A percentile compares a stretch with the other conserved stretches of the same genome.
phyloP scores from a whole-genome alignment of 2,329 filamentous ascomycete species.

The Trichophaea hybrida region DNA sequence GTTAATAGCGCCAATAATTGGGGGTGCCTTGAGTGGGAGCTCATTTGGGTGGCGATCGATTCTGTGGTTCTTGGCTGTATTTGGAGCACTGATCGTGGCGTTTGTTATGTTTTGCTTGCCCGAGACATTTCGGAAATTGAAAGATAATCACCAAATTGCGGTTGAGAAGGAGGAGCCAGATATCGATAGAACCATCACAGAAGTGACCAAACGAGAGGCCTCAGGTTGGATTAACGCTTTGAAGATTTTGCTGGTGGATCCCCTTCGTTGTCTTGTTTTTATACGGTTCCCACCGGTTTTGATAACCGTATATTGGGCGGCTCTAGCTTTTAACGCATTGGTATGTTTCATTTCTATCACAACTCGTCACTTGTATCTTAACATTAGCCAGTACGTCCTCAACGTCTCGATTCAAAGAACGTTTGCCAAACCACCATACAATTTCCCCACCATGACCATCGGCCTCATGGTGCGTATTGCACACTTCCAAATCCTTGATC shows the following conservation, averaged over 20 bases:
- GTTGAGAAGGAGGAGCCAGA: slow-evolving; percentile 19
- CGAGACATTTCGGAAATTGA: slow-evolving; percentile 43
- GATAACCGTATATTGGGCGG: slow-evolving; percentile 58
- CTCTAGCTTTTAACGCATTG: slow-evolving; percentile 59
- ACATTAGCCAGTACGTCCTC: slow-evolving; percentile 43
- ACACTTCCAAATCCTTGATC: too few relatives aligned
- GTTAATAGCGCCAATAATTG: slow-evolving; percentile 60
- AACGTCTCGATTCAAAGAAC: slow-evolving; percentile 63
- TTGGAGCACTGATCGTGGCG: slow-evolving; percentile 45
- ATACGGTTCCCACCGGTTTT: slow-evolving; percentile 61
- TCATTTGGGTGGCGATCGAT: slow-evolving; percentile 45
- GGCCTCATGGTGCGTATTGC: slow-evolving; percentile 41
- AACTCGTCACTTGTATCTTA: not conserved
- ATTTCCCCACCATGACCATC: slow-evolving; percentile 51
- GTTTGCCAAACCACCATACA: slow-evolving; percentile 53
- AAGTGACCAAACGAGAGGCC: slow-evolving; percentile 43
- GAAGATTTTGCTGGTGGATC: slow-evolving; percentile 54
- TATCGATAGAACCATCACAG: slow-evolving; percentile 32
- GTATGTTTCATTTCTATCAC: slow-evolving; percentile 3
- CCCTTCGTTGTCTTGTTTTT: slow-evolving; percentile 54
- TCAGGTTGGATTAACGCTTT: slow-evolving; percentile 40
- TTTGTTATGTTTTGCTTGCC: slow-evolving; percentile 48
- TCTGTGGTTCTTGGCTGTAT: slow-evolving; percentile 63
- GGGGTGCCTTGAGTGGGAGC: slow-evolving; percentile 52
- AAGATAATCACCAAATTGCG: not conserved